Conservation (phyloP, 2,329 filamentous ascomycete species). For the Gaeumannomyces sp. region DNA sequence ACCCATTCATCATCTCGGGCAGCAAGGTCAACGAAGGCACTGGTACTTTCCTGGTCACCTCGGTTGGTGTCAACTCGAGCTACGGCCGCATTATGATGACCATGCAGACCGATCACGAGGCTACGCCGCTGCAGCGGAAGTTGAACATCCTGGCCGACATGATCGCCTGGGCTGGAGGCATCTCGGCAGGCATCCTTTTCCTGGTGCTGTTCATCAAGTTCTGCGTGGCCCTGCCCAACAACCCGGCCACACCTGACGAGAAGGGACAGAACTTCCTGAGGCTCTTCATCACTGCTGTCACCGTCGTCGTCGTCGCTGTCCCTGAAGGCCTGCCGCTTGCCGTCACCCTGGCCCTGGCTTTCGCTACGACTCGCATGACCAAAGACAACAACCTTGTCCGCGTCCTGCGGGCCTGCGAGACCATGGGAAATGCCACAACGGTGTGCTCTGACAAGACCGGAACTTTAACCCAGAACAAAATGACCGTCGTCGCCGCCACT, state of each 20-base stretch:
- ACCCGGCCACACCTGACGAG: conserved; percentile 36
- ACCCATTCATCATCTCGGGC: conserved; percentile 59
- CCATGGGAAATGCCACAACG: conserved; percentile 56
- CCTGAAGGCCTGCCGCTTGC: conserved; percentile 61
- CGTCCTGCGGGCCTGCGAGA: conserved; percentile 60
- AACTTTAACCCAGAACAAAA: conserved; percentile 62
- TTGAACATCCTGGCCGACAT: conserved; percentile 37
- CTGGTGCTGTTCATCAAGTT: conserved; percentile 75
- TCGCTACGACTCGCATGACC: conserved; percentile 61
- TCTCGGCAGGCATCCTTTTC: conserved; percentile 67
- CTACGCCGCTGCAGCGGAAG: conserved; percentile 50
- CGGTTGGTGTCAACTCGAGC: conserved; percentile 48
- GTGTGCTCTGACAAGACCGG: conserved; percentile 66
- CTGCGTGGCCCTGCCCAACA: conserved; percentile 54
- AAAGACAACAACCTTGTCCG: conserved; percentile 68
- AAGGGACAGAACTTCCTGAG: conserved; percentile 44
- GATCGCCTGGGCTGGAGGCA: conserved; percentile 47
- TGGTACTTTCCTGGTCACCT: conserved; percentile 48
- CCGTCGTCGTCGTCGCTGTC: conserved; percentile 60
- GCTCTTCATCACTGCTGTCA: conserved; percentile 59
- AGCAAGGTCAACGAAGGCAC: conserved; percentile 47
- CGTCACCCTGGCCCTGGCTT: conserved; percentile 60
- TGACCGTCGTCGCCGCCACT: conserved; percentile 58
- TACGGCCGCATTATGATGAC: conserved; percentile 52
- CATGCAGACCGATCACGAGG: conserved; percentile 42